phyloP scores from a whole-genome alignment of 2,329 filamentous ascomycete genomes.

The Lachnellula willkommii region DNA sequence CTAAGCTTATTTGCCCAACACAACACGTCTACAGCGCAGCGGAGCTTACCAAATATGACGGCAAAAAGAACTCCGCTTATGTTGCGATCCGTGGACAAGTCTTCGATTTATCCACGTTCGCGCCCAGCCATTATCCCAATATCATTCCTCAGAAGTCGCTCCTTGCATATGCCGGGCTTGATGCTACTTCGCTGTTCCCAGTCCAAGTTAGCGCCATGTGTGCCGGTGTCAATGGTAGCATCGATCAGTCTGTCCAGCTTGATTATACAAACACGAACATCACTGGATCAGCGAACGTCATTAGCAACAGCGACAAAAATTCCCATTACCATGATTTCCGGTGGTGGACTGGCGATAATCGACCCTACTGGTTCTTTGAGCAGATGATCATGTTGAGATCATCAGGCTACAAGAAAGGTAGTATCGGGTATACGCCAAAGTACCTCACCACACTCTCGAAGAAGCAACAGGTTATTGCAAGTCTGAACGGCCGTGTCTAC shows the following conservation, averaged over 20 bases:
- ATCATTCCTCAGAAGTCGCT: constrained; percentile 54
- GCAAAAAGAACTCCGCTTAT: constrained; percentile 61
- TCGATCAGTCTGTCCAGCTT: constrained; percentile 70
- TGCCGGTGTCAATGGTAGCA: constrained; percentile 61
- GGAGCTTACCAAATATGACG: constrained; percentile 70
- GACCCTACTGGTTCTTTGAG: constrained; percentile 89
- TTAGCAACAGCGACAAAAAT: constrained; percentile 66
- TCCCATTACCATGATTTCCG: constrained; percentile 89
- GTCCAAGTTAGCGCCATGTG: constrained; percentile 92
- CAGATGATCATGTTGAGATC: constrained; percentile 70
- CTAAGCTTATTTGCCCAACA: constrained; percentile 79
- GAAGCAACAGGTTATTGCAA: constrained; percentile 64
- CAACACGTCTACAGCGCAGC: constrained; percentile 79
- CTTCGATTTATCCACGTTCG: constrained; percentile 72
- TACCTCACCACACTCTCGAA: constrained; percentile 67
- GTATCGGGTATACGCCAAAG: constrained; percentile 72
- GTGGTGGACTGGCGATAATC: constrained; percentile 71
- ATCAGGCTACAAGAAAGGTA: constrained; percentile 76
- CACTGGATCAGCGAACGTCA: constrained; percentile 58
- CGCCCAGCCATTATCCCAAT: constrained; percentile 71
- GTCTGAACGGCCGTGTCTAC: constrained; percentile 75
- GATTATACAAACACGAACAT: constrained; percentile 77
- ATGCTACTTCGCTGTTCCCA: constrained; percentile 86
- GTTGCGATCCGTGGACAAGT: constrained; percentile 84
- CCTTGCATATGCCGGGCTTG: constrained; percentile 76